These are phyloP conservation scores for Dunaliella salina DNA, from an alignment of 163 green algal genomes.

Conservation along the genomic window DNA sequence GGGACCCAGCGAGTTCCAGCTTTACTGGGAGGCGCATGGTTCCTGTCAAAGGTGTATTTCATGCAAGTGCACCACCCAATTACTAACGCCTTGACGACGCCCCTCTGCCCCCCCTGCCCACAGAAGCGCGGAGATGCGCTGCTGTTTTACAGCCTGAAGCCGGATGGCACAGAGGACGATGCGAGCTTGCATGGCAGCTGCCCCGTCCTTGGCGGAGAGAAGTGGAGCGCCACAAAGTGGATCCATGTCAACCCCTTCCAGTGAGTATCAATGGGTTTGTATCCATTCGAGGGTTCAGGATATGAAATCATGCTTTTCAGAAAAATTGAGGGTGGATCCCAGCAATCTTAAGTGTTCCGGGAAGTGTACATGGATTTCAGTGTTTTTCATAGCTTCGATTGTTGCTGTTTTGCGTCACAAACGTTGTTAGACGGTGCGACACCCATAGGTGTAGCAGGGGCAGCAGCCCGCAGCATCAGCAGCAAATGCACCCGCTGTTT, in stretches of 20 bases:
- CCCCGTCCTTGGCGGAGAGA: conserved; percentile 66
- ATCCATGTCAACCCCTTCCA: conserved; percentile 53
- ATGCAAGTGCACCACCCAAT: too few relatives aligned
- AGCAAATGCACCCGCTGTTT: too few relatives aligned
- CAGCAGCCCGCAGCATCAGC: too few relatives aligned
- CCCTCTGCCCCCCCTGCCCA: too few relatives aligned
- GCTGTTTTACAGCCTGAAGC: conserved; percentile 76
- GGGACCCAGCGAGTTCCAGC: conserved; percentile 52
- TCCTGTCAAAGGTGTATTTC: too few relatives aligned
- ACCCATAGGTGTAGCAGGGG: too few relatives aligned
- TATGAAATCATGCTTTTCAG: background rate
- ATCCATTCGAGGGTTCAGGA: background rate
- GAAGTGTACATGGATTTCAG: too few relatives aligned
- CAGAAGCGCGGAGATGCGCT: conserved; percentile 61
- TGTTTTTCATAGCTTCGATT: too few relatives aligned
- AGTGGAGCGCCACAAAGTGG: conserved; percentile 83
- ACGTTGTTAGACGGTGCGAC: too few relatives aligned
- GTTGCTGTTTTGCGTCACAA: too few relatives aligned
- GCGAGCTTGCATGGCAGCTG: conserved; percentile 68
- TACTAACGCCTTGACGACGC: too few relatives aligned
- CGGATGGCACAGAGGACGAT: conserved; percentile 62
- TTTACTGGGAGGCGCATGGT: too few relatives aligned
- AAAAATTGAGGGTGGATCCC: background rate
- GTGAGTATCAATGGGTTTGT: conserved; percentile 18
- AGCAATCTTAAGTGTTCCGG: background rate